Conservation (phyloP, 176 grass and related monocot species). For the Rhynchospora tenuis region DNA sequence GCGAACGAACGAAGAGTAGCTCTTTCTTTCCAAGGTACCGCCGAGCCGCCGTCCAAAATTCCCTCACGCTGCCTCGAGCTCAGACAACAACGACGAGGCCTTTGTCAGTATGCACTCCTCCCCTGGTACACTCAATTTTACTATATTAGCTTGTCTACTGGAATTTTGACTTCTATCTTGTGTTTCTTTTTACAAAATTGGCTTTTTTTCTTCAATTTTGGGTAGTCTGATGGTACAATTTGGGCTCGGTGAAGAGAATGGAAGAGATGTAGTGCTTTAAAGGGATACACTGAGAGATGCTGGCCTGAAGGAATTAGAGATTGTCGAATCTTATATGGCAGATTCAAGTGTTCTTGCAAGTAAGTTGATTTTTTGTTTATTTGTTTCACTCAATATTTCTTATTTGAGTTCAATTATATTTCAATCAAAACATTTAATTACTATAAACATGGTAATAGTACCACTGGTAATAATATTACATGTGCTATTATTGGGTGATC, state of each 20-base stretch:
- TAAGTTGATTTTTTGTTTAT: constrained; percentile 17
- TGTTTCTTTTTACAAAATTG: background rate
- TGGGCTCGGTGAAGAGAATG: constrained; percentile 35
- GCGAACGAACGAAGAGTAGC: too few relatives aligned
- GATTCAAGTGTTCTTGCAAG: constrained; percentile 41
- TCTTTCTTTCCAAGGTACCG: too few relatives aligned
- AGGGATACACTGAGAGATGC: constrained; percentile 24
- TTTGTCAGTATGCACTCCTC: constrained; percentile 85
- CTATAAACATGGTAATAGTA: background rate
- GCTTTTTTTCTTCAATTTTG: background rate
- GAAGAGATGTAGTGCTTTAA: constrained; percentile 30
- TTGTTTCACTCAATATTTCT: background rate
- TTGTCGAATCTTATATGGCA: constrained; percentile 38
- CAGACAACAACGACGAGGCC: constrained; percentile 36
- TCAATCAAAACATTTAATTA: background rate
- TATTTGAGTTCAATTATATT: background rate
- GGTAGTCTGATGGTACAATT: constrained; percentile 12
- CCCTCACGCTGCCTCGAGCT: constrained; percentile 38
- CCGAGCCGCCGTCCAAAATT: constrained; percentile 34
- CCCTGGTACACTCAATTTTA: constrained; percentile 47
- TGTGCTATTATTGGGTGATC: background rate
- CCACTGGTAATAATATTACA: too few relatives aligned
- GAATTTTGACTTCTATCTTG: background rate
- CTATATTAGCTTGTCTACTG: background rate
- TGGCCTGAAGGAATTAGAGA: constrained; percentile 15